phyloP scores from a whole-genome alignment of 2,329 filamentous ascomycete genomes.

The Ceratocystis alfenasii region DNA sequence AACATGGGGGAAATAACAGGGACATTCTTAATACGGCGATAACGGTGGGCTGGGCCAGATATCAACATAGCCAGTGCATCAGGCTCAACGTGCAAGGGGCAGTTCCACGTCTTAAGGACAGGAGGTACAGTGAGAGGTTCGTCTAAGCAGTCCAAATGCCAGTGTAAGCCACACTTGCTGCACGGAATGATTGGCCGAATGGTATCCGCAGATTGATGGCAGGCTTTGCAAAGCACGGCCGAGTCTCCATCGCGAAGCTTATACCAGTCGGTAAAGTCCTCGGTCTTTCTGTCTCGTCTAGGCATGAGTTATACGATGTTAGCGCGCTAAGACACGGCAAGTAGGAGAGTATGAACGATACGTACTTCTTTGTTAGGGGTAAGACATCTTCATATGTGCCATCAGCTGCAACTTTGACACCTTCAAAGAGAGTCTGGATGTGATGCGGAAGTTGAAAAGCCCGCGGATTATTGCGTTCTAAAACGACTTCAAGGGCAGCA shows the following conservation, averaged over 20 bases:
- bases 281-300: slow-evolving; percentile 34
- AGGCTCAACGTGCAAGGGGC: slow-evolving; percentile 74
- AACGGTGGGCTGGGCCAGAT: slow-evolving; percentile 48
- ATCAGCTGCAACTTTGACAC: slow-evolving; percentile 61
- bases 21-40: slow-evolving; percentile 47
- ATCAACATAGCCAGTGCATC: slow-evolving; percentile 50
- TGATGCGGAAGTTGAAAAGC: slow-evolving; percentile 60
- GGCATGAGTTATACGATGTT: not conserved
- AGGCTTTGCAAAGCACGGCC: slow-evolving; percentile 64
- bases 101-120: slow-evolving; percentile 68
- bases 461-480: slow-evolving; percentile 58
- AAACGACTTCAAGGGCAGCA: slow-evolving; percentile 47
- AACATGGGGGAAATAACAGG: slow-evolving; percentile 41
- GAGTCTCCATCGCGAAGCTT: slow-evolving; percentile 60
- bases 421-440: slow-evolving; percentile 66
- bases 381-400: slow-evolving; percentile 67
- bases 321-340: not conserved
- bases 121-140: slow-evolving; percentile 73
- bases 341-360: not conserved
- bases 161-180: slow-evolving; percentile 67
- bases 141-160: slow-evolving; percentile 87
- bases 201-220: slow-evolving; percentile 51
- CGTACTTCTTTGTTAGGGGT: slow-evolving; percentile 26
- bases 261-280: slow-evolving; percentile 55
- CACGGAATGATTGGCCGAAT: slow-evolving; percentile 72